phyloP scores from a whole-genome alignment of 1,284 basidiomycete genomes.

The Ustilago xerochloae region DNA sequence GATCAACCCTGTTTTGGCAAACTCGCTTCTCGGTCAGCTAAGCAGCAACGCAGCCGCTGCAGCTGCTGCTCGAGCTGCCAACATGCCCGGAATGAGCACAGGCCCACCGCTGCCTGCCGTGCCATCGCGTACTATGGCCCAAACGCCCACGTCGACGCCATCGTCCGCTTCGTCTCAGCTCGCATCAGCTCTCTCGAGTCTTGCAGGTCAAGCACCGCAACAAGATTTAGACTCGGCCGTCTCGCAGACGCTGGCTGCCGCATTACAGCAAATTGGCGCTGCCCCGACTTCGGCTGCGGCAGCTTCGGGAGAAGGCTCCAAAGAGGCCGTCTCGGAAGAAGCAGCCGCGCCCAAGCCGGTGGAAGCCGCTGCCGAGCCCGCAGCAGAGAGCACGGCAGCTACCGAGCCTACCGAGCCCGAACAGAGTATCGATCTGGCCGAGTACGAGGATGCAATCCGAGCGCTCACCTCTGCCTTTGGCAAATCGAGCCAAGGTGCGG shows the following conservation, averaged over 20 bases:
- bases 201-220: constrained; percentile 29
- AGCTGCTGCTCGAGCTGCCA: constrained; percentile 28
- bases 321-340: constrained; percentile 1
- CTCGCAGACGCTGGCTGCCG: constrained; percentile 56
- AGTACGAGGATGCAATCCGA: constrained; percentile 59
- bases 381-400: constrained; percentile 1
- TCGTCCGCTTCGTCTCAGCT: constrained; percentile 27
- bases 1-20: constrained; percentile 44
- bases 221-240: constrained; percentile 58
- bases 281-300: constrained; percentile 3
- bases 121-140: constrained; percentile 12
- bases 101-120: constrained; percentile 21
- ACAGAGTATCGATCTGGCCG: constrained; percentile 56
- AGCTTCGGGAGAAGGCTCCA: background rate
- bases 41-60: constrained; percentile 49
- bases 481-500: constrained; percentile 15
- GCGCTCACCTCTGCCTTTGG: constrained; percentile 56
- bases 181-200: constrained; percentile 46
- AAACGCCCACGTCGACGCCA: constrained; percentile 4
- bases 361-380: constrained; percentile 1
- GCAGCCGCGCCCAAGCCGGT: constrained; percentile 3
- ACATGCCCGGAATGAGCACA: constrained; percentile 21
- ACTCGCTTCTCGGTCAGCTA: constrained; percentile 41
- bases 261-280: constrained; percentile 54
- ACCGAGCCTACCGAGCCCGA: constrained; percentile 15